Evolutionary conservation across 495 filamentous ascomycete genomes (phyloP), one percentile per base, ranked within the genome.

Genomic region (Daldinia concentrica): DNA sequence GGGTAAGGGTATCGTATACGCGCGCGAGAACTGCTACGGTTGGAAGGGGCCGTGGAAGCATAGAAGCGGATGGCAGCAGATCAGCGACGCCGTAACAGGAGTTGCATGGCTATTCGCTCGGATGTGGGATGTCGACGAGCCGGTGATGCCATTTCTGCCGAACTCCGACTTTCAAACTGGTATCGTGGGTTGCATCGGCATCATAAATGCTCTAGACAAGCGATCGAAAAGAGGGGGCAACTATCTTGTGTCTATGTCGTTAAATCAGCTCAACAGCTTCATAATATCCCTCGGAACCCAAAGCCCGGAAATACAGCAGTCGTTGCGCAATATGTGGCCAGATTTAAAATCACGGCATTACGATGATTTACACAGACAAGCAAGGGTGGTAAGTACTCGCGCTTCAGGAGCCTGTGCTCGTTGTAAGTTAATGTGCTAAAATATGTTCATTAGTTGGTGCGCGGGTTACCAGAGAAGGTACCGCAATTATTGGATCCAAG

Each of bases 131-230:
- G 76, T 78, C 6, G 77, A 83, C 6, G 83, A 84, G 65, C 87
- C 88, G 4, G 82, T 90, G 24, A 85, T 90, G 4, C 88, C 88
- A 29, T 87, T 88, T 0, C 87, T 90, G 73, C 89, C 88, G 7
- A 90, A 89, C 76, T 88, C 86, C 56, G 89, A 90, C 78, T 90
- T 90, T 72, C 87, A 78, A 63, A 79, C 78, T 24, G 77, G 85
- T 27, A 87, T 86, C 71, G 86, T 86, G 74, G 86, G 86, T 11
- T 86, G 85, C 51, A 85, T 87, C 64, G 85, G 81, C 15, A 84
- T 86, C 17, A 79, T 88, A 52, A 84, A 82, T 2, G 86, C 86
- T 27, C 81, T 89, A 19, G 85, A 85, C 66, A 77, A 83, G 68
- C 82, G 86, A 15, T 83, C 84, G 9, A 83, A 79, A 55, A 69